Evolutionary conservation across 495 filamentous ascomycete species (phyloP), one percentile per base, ranked within the genome.

Genomic region (Neurospora sp.): DNA sequence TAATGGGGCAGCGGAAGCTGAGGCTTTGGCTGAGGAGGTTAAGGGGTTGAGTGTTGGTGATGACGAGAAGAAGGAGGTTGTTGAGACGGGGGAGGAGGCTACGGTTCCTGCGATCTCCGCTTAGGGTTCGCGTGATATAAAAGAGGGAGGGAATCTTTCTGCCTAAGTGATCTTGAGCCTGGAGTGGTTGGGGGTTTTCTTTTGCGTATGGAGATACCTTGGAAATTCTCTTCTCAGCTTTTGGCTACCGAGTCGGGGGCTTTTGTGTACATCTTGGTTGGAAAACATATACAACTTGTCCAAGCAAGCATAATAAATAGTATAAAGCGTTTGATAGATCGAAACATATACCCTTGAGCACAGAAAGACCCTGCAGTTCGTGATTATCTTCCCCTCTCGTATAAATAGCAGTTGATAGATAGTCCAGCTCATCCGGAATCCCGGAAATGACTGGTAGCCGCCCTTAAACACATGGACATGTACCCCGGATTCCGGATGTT

Each of bases 151-250:
- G 23, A 9, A 66, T 66, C 14, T 18, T 18, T 70, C 6, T 59
- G 20, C 10, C 20, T 11, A 27, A 27, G 84, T 88, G 14, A 76
- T 89, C 31, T 81, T 89, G 18, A 82, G 82, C 16, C 87, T 31
- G 31, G 31, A 31, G 31, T 31, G 31, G 3, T 31, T 31, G 31
- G 31, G 31, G 31, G 31, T 31, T 35, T 35, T 35, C 35, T 35
- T 35, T 35, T 35, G 35, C 35, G 3, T 35, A 35, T 35, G 35
- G 35, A 35, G 35, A 35, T 35, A 35, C 35, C 35, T 66, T 66
- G 27, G 54, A 37, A 5, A 66, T 10, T 66, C 54, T 35, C 23
- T 35, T 66, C 27, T 66, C 54, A 37, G 54, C 27, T 18, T 18
- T 31, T 66, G 14, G 54, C 54, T 66, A 18, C 0, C 2, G 5